phyloP scores from a whole-genome alignment of 345 rosid species.

The Dipteronia sinensis region DNA sequence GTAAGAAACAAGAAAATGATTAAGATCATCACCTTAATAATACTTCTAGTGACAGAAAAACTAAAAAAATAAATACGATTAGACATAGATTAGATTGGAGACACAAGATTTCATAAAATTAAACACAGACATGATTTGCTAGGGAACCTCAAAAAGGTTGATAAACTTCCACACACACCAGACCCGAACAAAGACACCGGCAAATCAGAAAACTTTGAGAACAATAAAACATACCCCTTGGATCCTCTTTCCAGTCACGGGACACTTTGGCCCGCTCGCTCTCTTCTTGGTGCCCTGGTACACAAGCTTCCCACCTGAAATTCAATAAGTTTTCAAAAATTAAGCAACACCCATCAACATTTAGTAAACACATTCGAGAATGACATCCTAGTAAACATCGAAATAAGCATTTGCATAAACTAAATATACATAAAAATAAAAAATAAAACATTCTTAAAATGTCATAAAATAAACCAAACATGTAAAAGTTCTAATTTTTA shows the following conservation, averaged over 20 bases:
- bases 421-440: too few species aligned
- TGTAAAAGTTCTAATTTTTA: too few species aligned
- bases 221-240: conserved; percentile 35
- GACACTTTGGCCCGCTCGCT: conserved; percentile 48
- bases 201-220: not conserved
- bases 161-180: not conserved
- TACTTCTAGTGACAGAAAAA: not conserved
- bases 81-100: not conserved
- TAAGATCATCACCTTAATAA: not conserved
- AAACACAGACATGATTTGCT: not conserved
- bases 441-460: too few species aligned
- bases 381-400: not conserved
- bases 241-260: conserved; percentile 47
- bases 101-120: not conserved
- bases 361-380: too few species aligned
- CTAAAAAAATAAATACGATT: not conserved
- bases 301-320: conserved; percentile 43
- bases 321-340: not conserved
- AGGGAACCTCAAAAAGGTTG: not conserved
- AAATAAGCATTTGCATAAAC: not conserved
- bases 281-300: conserved; percentile 47
- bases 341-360: not conserved
- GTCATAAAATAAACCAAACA: too few species aligned
- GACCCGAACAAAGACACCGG: not conserved
- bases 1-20: not conserved